These are phyloP conservation scores for Sedum album DNA, from an alignment of 164 flowering plant genomes.

Conservation along the genomic window DNA sequence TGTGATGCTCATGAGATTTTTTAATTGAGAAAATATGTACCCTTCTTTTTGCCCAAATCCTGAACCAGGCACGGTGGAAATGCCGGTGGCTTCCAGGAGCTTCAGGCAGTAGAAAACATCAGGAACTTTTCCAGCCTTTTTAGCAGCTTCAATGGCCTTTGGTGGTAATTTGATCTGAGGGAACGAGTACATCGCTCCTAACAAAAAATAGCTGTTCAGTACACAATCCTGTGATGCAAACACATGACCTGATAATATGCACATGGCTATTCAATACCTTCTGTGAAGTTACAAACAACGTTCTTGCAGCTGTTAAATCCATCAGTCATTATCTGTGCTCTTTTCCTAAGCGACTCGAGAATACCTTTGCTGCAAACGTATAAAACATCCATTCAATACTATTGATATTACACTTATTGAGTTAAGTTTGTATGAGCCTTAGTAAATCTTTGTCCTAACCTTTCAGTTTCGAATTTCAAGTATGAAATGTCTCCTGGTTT, in stretches of 20 bases:
- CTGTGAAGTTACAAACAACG: constrained; percentile 93
- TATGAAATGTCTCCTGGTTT: constrained; percentile 94
- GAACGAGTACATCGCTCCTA: constrained; percentile 99
- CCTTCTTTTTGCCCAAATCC: constrained; percentile 99
- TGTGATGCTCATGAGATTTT: background rate
- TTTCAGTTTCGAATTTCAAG: constrained; percentile 52
- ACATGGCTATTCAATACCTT: constrained; percentile 38
- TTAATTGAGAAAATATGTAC: constrained; percentile 24
- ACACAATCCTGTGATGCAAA: background rate
- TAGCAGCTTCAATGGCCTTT: constrained; percentile 84
- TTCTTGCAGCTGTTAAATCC: constrained; percentile 99
- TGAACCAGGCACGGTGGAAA: constrained; percentile 97
- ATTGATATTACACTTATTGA: background rate
- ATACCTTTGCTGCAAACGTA: constrained; percentile 69
- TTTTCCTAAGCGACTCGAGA: constrained; percentile 79
- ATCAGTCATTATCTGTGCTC: constrained; percentile 92
- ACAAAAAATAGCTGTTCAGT: constrained; percentile 7
- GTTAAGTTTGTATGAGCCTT: background rate
- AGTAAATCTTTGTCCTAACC: constrained; percentile 24
- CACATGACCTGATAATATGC: background rate
- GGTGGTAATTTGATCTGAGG: constrained; percentile 95
- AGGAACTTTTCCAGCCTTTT: constrained; percentile 74
- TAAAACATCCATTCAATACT: background rate
- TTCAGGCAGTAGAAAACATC: constrained; percentile 96
- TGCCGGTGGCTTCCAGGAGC: constrained; percentile 97